Percentiles rank a stretch among this genome's conserved stretches.
These are phyloP conservation scores for Dryas integrifolia DNA, from an alignment of 331 rosid genomes.

Conservation along the genomic window DNA sequence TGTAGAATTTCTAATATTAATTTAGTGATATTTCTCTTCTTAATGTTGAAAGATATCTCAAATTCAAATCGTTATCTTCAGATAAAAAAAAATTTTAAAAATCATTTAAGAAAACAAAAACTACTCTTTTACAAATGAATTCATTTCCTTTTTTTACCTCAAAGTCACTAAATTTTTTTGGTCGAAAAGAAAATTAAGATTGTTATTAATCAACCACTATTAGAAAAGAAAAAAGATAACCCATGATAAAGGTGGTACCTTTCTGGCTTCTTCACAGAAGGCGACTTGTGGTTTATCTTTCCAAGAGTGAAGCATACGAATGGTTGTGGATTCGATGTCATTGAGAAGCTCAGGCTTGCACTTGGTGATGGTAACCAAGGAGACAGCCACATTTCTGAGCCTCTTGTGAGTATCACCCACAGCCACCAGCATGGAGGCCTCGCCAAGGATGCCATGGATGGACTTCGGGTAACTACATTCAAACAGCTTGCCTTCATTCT, in stretches of 20 bases:
- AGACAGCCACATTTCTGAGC: slow-evolving; percentile 39
- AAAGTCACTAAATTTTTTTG: too few species aligned
- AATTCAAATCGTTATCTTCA: too few species aligned
- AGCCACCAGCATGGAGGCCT: slow-evolving; percentile 33
- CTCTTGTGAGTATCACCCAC: slow-evolving; percentile 36
- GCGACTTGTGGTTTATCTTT: slow-evolving; percentile 27
- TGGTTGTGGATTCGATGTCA: slow-evolving; percentile 26
- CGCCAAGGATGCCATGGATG: slow-evolving; percentile 41
- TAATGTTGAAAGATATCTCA: too few species aligned
- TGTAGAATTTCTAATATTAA: too few species aligned
- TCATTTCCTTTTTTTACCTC: too few species aligned
- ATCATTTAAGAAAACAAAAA: too few species aligned
- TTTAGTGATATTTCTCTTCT: too few species aligned
- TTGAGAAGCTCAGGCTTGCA: slow-evolving; percentile 33
- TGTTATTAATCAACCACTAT: too few species aligned
- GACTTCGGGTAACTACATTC: slow-evolving; percentile 39
- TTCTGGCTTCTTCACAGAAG: slow-evolving; percentile 40
- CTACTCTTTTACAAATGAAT: too few species aligned
- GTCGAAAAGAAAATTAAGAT: too few species aligned
- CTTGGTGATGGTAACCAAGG: slow-evolving; percentile 31
- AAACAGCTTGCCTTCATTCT: slow-evolving; percentile 39
- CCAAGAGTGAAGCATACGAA: slow-evolving; percentile 30
- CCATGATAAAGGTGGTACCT: slow-evolving; percentile 22
- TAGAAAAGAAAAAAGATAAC: background rate
- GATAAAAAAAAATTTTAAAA: too few species aligned